Conservation (phyloP, 1,284 basidiomycete genomes). For the Ustilago nuda region DNA sequence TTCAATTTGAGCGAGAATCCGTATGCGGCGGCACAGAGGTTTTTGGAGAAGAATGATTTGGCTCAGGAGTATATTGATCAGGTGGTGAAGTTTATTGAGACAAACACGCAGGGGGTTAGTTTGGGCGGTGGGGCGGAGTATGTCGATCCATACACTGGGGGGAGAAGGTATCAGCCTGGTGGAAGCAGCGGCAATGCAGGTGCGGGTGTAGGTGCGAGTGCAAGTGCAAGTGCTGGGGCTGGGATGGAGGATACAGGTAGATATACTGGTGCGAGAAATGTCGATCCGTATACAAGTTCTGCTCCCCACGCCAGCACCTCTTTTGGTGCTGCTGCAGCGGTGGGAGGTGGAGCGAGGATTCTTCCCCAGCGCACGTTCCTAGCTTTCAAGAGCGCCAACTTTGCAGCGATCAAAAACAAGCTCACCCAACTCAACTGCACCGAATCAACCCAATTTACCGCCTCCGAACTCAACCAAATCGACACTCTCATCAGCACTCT, state of each 20-base stretch:
- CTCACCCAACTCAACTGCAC: slow-evolving; percentile 82
- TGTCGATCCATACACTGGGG: slow-evolving; percentile 91
- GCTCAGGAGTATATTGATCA: slow-evolving; percentile 86
- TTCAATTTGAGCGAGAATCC: slow-evolving; percentile 89
- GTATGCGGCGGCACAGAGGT: slow-evolving; percentile 87
- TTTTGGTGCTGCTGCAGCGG: neutral
- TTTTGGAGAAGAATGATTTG: slow-evolving; percentile 86
- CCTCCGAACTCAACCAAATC: slow-evolving; percentile 76
- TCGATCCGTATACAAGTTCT: slow-evolving; percentile 51
- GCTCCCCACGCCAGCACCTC: slow-evolving; percentile 54
- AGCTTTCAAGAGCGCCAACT: slow-evolving; percentile 86
- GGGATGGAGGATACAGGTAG: slow-evolving; percentile 58
- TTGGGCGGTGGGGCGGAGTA: slow-evolving; percentile 74
- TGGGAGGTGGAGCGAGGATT: slow-evolving; percentile 61
- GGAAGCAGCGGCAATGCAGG: slow-evolving; percentile 32
- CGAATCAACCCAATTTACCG: slow-evolving; percentile 75
- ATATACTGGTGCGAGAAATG: slow-evolving; percentile 71
- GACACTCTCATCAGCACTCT: slow-evolving; percentile 79
- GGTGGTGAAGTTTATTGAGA: slow-evolving; percentile 92
- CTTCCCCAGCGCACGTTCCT: slow-evolving; percentile 70
- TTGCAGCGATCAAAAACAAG: slow-evolving; percentile 86
- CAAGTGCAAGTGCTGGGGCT: slow-evolving; percentile 58
- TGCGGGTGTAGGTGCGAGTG: slow-evolving; percentile 51
- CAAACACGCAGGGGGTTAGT: slow-evolving; percentile 82
- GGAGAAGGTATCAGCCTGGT: slow-evolving; percentile 74